Base-by-base conservation (phyloP, 2,329 filamentous ascomycete species). In the Paraconiothyrium brasiliense region DNA sequence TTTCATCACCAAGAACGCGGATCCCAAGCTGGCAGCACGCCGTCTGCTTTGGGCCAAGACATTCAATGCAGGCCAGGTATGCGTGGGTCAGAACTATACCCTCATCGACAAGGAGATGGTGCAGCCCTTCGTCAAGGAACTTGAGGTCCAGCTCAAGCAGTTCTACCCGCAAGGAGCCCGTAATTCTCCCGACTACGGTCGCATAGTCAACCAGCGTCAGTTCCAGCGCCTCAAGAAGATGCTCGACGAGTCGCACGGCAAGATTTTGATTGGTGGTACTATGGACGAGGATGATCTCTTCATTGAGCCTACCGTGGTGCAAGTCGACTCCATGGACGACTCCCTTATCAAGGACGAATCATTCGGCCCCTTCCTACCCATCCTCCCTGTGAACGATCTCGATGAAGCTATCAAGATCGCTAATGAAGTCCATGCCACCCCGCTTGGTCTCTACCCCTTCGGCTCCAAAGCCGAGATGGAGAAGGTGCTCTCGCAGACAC, bases 261-360 rank as follows among this genome's bases (percentile, higher is more conserved):
- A 92, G 81, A 93, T 99, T 66, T 84, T 98, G 52, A 82, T 97
- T 71, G 95, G 95, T 55, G 95, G 95, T 52, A 88, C 89, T 58
- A 89, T 91, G 82, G 93, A 98, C 77, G 89, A 92, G 75, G 83
- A 86, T 39, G 86, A 92, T 35, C 88, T 91, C 54, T 97, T 91
- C 80, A 95, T 99, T 69, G 93, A 94, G 76, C 92, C 94, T 0
- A 99, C 95, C 0, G 89, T 94, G n/a, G 89, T 99, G n/a, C 85
- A 92, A 63, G 90, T 97, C 41, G 85, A 92, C 67, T 89, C 88
- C 64, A 76, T 86, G 16, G 86, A 94, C 52, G 94, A 97, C 80
- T 85, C 90, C 8, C 87, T 97, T 79, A 86, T 97, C 73, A 81
- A 82, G 27, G 88, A 97, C 65, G 95, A 99, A 82, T 92, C 90